phyloP scores from a whole-genome alignment of 495 filamentous ascomycete species.

The Talaromyces stipitatus region DNA sequence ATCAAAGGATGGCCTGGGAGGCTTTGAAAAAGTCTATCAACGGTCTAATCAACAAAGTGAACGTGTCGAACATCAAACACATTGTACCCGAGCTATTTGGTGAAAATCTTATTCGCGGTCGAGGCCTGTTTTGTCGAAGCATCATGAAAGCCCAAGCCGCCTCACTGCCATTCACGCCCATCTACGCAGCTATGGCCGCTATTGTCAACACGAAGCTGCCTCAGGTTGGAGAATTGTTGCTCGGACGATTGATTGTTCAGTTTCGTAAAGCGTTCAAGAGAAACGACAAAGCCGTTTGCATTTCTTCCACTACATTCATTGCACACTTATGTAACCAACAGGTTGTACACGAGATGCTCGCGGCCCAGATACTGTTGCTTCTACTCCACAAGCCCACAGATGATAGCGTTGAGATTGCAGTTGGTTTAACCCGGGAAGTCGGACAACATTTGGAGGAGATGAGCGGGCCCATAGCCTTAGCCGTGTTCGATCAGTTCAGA shows the following conservation, averaged over 20 bases:
- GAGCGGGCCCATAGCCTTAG: constrained; percentile 74
- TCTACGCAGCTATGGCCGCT: constrained; percentile 89
- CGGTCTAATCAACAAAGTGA: constrained; percentile 97
- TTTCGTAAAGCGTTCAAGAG: constrained; percentile 94
- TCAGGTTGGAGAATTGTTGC: constrained; percentile 82
- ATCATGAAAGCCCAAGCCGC: constrained; percentile 97
- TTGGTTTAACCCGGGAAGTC: constrained; percentile 81
- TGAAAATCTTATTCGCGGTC: constrained; percentile 86
- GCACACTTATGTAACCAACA: constrained; percentile 93
- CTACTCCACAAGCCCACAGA: constrained; percentile 92
- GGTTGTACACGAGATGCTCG: constrained; percentile 87
- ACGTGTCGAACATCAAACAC: constrained; percentile 92
- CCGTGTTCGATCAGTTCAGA: constrained; percentile 91
- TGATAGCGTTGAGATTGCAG: constrained; percentile 96
- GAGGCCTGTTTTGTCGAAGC: constrained; percentile 86
- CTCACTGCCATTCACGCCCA: constrained; percentile 92
- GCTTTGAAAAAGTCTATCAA: constrained; percentile 98
- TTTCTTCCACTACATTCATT: constrained; percentile 86
- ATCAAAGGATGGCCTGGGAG: constrained; percentile 99
- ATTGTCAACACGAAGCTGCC: constrained; percentile 98
- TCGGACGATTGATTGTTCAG: constrained; percentile 80
- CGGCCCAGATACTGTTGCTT: constrained; percentile 82
- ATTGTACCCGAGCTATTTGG: constrained; percentile 93
- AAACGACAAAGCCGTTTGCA: constrained; percentile 93
- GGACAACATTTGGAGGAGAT: constrained; percentile 93